A percentile compares a stretch with the other conserved stretches of the same genome.
These are phyloP conservation scores for Celoporthe dispersa DNA, from an alignment of 2,329 filamentous ascomycete genomes.

Conservation along the genomic window DNA sequence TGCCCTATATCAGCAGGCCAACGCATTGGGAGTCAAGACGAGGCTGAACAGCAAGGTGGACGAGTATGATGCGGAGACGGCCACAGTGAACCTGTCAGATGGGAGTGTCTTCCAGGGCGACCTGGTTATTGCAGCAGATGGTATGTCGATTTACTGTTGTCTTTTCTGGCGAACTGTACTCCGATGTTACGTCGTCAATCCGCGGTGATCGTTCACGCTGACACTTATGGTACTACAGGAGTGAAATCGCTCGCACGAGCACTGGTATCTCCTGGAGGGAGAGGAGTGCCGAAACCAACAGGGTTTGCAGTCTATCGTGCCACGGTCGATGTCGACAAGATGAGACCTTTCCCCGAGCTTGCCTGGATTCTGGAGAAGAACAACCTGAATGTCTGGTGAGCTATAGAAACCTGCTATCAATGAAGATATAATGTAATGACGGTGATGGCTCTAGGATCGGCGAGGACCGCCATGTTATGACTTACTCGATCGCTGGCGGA, in stretches of 20 bases:
- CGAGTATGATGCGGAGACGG: conserved; percentile 32
- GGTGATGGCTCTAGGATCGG: conserved; percentile 41
- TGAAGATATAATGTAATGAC: no score
- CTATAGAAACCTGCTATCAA: not conserved
- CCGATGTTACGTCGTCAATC: not conserved
- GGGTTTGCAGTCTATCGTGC: conserved; percentile 49
- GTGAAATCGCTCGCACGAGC: conserved; percentile 39
- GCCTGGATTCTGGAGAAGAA: conserved; percentile 46
- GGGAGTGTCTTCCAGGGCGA: conserved; percentile 36
- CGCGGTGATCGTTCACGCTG: not conserved
- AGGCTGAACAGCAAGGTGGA: conserved; percentile 32
- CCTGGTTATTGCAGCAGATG: conserved; percentile 44
- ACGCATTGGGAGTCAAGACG: conserved; percentile 36
- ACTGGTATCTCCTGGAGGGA: conserved; percentile 26
- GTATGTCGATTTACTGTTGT: conserved; percentile 25
- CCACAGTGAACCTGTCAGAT: conserved; percentile 33
- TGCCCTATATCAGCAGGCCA: conserved; percentile 36
- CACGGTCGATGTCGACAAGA: conserved; percentile 43
- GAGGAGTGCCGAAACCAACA: conserved; percentile 34
- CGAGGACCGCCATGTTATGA: conserved; percentile 49
- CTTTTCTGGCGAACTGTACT: not conserved
- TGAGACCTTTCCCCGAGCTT: conserved; percentile 41
- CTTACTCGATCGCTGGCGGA: conserved; percentile 47
- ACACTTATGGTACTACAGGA: conserved; percentile 26
- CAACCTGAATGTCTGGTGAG: conserved; percentile 45